phyloP scores from a whole-genome alignment of 768 basidiomycete genomes.

The Lanmaoa rubissima region DNA sequence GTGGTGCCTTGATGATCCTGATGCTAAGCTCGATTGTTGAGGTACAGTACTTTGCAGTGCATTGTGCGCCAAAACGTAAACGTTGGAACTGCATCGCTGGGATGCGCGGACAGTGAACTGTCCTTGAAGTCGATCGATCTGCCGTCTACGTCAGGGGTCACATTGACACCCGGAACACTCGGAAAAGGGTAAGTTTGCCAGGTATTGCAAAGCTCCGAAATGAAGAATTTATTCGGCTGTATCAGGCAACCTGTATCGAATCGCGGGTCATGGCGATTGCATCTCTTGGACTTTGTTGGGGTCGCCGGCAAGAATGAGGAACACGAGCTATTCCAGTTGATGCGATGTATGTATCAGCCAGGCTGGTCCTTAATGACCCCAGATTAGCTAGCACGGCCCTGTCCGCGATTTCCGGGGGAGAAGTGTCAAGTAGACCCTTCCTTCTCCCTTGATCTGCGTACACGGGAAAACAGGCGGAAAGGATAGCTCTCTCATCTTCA shows the following conservation, averaged over 20 bases:
- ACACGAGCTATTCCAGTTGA: neutral
- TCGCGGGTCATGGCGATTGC: neutral
- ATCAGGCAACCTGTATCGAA: neutral
- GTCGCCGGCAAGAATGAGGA: neutral
- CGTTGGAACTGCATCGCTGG: neutral
- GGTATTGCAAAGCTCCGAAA: neutral
- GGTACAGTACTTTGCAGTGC: neutral
- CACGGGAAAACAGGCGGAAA: no score
- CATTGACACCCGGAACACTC: neutral
- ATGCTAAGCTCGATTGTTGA: neutral
- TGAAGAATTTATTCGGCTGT: neutral
- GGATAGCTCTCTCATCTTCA: neutral
- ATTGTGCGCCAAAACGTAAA: neutral
- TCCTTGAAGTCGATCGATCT: neutral
- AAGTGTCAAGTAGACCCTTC: no score
- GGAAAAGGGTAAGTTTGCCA: neutral
- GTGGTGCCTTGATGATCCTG: constrained; percentile 9
- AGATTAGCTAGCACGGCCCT: neutral
- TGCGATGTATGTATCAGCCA: no score
- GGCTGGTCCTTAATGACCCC: neutral
- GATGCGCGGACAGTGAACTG: neutral
- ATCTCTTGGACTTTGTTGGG: neutral
- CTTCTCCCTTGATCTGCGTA: neutral
- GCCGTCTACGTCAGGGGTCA: neutral
- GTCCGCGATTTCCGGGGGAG: neutral